Evolutionary conservation across 306 rosid genomes (phyloP).

Genomic region (Quercus cerris): DNA sequence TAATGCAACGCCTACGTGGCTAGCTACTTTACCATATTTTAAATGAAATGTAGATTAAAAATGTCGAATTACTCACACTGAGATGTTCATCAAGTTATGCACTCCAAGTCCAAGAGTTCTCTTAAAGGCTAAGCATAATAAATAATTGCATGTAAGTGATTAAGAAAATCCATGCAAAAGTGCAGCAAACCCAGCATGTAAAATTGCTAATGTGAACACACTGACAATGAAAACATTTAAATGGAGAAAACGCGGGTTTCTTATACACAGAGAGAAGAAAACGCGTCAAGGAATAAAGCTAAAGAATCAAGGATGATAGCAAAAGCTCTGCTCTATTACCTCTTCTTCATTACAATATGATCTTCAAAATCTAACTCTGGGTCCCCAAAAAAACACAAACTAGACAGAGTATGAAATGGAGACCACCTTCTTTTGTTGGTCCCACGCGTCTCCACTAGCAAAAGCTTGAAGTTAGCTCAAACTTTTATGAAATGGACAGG

Average conservation of each 20-base stretch:
- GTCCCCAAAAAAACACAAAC: slow-evolving; percentile 11
- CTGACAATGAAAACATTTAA: slow-evolving; percentile 2
- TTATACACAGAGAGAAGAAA: not conserved
- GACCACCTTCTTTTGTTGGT: not conserved
- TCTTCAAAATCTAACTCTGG: slow-evolving; percentile 16
- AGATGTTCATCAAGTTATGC: too few species aligned
- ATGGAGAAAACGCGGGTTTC: slow-evolving; percentile 10
- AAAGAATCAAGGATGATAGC: slow-evolving; percentile 25
- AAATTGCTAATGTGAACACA: slow-evolving; percentile 40
- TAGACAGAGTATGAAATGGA: not conserved
- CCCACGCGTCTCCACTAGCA: slow-evolving; percentile 33
- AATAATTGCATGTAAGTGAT: slow-evolving; percentile 5
- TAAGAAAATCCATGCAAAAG: slow-evolving; percentile 1
- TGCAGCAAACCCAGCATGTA: slow-evolving; percentile 1
- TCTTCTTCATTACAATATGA: slow-evolving; percentile 5
- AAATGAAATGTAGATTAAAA: too few species aligned
- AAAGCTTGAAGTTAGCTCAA: not conserved
- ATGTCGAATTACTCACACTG: too few species aligned
- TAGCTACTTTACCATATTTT: too few species aligned
- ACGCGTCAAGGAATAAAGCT: slow-evolving; percentile 43
- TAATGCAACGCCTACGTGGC: too few species aligned
- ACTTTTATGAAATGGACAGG: not conserved
- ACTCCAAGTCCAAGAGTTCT: too few species aligned
- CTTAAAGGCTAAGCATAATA: too few species aligned
- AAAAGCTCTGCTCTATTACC: not conserved